Evolutionary conservation across 768 basidiomycete species (phyloP).

Genomic region (Trametes cinnabarina): DNA sequence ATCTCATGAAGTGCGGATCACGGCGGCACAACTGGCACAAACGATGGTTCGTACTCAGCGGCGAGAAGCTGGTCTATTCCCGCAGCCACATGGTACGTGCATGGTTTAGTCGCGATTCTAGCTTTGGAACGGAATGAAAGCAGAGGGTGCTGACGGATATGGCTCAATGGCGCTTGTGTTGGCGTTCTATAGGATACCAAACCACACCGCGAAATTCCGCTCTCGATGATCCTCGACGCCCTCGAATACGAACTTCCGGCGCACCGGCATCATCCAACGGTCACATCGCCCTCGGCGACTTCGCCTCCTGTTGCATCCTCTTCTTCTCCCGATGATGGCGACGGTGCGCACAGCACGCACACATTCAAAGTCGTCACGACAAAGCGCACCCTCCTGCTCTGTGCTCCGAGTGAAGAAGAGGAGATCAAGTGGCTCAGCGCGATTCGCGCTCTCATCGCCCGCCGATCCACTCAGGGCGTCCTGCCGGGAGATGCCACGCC

Average conservation of each 20-base stretch:
- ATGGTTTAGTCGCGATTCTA: constrained; percentile 13
- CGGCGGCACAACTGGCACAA: constrained; percentile 95
- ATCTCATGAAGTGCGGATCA: constrained; percentile 94
- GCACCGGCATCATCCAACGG: constrained; percentile 37
- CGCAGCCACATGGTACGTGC: constrained; percentile 90
- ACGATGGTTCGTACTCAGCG: constrained; percentile 93
- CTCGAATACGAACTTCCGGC: constrained; percentile 77
- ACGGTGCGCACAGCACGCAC: constrained; percentile 47
- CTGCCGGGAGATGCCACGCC: constrained; percentile 31
- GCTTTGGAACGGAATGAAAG: constrained; percentile 1
- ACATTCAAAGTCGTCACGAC: constrained; percentile 98
- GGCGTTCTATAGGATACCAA: constrained; percentile 70
- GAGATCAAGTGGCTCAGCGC: constrained; percentile 99
- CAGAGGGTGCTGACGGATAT: constrained; percentile 10
- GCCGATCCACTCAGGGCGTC: constrained; percentile 44
- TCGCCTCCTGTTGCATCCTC: constrained; percentile 32
- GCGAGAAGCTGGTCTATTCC: constrained; percentile 83
- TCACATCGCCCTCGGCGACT: constrained; percentile 31
- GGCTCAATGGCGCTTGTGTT: constrained; percentile 2
- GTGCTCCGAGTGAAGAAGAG: constrained; percentile 95
- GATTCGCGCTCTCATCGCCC: constrained; percentile 84
- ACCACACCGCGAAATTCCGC: constrained; percentile 81
- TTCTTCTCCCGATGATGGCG: constrained; percentile 35
- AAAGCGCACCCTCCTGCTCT: constrained; percentile 82
- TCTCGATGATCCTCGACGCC: constrained; percentile 86